Conservation (phyloP, 2,329 filamentous ascomycete genomes). For the Cercospora brassicicola region DNA sequence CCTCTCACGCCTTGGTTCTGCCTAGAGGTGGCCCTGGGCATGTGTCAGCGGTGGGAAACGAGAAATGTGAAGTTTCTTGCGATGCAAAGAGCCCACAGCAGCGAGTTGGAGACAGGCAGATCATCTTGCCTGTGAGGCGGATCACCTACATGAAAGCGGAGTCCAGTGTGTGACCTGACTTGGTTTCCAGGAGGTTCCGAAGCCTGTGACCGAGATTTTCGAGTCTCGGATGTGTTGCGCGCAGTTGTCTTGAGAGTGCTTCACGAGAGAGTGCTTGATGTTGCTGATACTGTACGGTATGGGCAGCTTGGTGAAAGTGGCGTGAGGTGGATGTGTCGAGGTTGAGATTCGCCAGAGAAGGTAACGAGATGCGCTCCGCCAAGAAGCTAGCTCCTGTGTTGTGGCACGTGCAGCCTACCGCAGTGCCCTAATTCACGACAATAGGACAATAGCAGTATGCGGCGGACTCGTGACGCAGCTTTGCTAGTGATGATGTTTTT, state of each 20-base stretch:
- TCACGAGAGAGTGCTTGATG: neutral
- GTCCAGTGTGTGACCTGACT: neutral
- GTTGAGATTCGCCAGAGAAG: slow-evolving; percentile 1
- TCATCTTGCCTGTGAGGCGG: neutral
- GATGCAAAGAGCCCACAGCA: neutral
- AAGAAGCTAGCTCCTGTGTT: slow-evolving; percentile 11
- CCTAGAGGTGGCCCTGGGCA: slow-evolving; percentile 2
- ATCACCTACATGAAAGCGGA: neutral
- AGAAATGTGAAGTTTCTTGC: too few relatives aligned
- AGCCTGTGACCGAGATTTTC: neutral
- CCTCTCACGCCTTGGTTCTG: slow-evolving; percentile 9
- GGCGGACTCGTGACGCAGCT: neutral
- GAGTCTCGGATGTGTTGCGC: neutral
- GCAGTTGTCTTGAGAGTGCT: neutral
- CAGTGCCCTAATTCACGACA: neutral
- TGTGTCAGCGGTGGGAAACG: neutral
- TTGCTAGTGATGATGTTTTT: neutral
- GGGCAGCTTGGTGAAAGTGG: neutral
- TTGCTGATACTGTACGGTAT: neutral
- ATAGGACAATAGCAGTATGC: neutral
- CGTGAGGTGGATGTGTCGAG: neutral
- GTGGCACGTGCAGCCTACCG: slow-evolving; percentile 10
- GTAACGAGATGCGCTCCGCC: slow-evolving; percentile 1
- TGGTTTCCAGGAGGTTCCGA: slow-evolving; percentile 1
- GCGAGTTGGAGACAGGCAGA: too few relatives aligned